Base-by-base conservation (phyloP, 1,284 basidiomycete species). In the Grifola frondosa region DNA sequence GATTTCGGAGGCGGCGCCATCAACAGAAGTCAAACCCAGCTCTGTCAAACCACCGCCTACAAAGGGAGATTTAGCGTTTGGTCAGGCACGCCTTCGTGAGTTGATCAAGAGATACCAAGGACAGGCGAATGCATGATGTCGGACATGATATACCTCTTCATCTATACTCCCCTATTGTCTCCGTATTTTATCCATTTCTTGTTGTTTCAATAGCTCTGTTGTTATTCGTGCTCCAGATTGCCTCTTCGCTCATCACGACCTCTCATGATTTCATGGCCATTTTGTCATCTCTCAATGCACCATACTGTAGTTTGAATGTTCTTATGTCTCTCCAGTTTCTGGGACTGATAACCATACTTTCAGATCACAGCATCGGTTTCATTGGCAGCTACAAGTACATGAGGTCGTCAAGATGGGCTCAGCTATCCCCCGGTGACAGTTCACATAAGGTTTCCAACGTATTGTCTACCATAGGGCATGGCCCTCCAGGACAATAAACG, bases 31-130 rank as follows among this genome's bases (percentile, higher is more conserved):
- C 30, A 16, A 42, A 22, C 21, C 15, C 29, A 15, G 22, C 37
- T 10, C 35, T 30, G 9, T 45, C 46, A 56, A 56, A 53, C 42
- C 50, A 19, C 49, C 49, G 15, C 42, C 53, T n/a, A 40, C 51
- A 41, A 62, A 54, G 57, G 52, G 59, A 8, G 79, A 84, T 25
- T 61, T 84, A 42, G 81, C 76, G 6, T 87, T 88, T 64, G 88
- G 87, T 12, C 81, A 88, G 60, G 84, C 84, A 13, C 70, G 81
- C 45, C 64, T 90, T 50, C 69, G 83, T 45, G 87, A 89, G 64
- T 66, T 90, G 50, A 90, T 90, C 60, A 84, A 80, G 72, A 85
- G 84, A 58, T 89, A 89, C 62, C 87, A 90, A 57, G 69, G 69
- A 50, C 51, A 54, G 42, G 39, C 50, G 24, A 49, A 51, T 36